phyloP scores from a whole-genome alignment of 1,284 basidiomycete species.

The Gomphus bonarii region DNA sequence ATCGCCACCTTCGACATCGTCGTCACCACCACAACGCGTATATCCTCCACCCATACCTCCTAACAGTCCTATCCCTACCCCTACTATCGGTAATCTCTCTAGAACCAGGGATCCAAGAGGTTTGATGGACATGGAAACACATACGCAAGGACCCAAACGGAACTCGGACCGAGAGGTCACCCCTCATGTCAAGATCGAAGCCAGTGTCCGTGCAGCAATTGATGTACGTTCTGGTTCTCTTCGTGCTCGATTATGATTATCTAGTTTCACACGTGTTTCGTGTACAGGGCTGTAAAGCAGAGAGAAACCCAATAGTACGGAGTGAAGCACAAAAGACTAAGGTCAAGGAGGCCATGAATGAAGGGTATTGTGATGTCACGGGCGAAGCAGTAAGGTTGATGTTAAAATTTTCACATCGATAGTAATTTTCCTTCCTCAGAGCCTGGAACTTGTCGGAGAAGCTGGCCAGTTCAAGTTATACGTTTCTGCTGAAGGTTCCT shows the following conservation, averaged over 20 bases:
- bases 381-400: slow-evolving; percentile 48
- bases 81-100: background rate
- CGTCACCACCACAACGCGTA: background rate
- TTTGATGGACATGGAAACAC: slow-evolving; percentile 55
- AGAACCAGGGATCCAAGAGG: slow-evolving; percentile 17
- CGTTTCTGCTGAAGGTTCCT: slow-evolving; percentile 20
- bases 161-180: slow-evolving; percentile 6
- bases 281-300: slow-evolving; percentile 32
- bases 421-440: background rate
- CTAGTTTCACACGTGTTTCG: background rate
- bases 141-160: slow-evolving; percentile 25
- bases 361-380: slow-evolving; percentile 76
- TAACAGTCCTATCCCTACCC: background rate
- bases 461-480: slow-evolving; percentile 44
- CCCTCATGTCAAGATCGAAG: slow-evolving; percentile 13
- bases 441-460: slow-evolving; percentile 1
- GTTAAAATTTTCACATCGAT: background rate
- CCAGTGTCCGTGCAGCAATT: slow-evolving; percentile 55
- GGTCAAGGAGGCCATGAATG: slow-evolving; percentile 66
- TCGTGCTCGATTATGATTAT: background rate
- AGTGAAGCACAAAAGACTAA: slow-evolving; percentile 61
- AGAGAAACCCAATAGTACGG: slow-evolving; percentile 49
- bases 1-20: background rate
- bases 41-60: background rate
- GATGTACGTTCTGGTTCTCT: slow-evolving; percentile 39